phyloP scores from a whole-genome alignment of 345 rosid species.

The Tarenaya hassleriana region DNA sequence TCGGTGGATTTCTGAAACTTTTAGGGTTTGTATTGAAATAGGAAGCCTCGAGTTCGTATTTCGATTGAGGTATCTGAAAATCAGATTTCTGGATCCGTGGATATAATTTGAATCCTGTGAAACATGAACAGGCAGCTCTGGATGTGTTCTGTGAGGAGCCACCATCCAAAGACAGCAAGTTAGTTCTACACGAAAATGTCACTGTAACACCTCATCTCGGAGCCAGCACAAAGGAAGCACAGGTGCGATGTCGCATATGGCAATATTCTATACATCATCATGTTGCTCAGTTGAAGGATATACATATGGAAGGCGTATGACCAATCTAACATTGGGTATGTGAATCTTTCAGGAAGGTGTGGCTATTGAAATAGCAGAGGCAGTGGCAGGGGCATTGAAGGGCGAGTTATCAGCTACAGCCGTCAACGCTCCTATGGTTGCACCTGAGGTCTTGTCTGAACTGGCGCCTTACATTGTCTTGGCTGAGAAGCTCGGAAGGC shows the following conservation, averaged over 20 bases:
- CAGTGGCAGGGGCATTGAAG: constrained; percentile 66
- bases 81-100: background rate
- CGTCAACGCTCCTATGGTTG: constrained; percentile 81
- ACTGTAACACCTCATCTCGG: constrained; percentile 88
- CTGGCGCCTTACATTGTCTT: constrained; percentile 57
- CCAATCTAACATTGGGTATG: background rate
- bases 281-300: background rate
- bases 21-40: background rate
- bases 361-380: constrained; percentile 86
- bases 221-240: constrained; percentile 92
- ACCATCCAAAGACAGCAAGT: constrained; percentile 48
- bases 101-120: background rate
- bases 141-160: constrained; percentile 79
- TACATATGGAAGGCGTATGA: background rate
- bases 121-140: constrained; percentile 56
- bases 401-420: constrained; percentile 85
- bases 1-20: too few relatives aligned
- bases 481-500: constrained; percentile 73
- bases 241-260: constrained; percentile 25
- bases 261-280: background rate
- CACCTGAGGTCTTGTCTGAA: constrained; percentile 55
- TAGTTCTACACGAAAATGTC: constrained; percentile 65
- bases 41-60: background rate
- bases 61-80: too few relatives aligned
- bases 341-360: constrained; percentile 59